A percentile compares a stretch with the other conserved stretches of the same genome.
phyloP scores from a whole-genome alignment of 169 alveolate species.

The Plasmodium gallinaceum region DNA sequence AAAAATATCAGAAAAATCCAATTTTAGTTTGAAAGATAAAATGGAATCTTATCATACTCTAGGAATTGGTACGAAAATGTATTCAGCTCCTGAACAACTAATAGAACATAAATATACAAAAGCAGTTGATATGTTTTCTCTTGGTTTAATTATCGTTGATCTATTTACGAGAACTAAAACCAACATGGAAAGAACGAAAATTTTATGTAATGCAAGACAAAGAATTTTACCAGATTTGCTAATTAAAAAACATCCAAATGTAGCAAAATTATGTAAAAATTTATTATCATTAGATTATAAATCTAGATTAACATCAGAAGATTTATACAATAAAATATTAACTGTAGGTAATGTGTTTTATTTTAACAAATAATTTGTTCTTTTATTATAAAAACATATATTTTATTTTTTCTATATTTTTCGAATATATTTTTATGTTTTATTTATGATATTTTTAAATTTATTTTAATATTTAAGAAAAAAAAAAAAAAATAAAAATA shows the following conservation, averaged over 20 bases:
- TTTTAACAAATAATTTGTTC: too few relatives aligned
- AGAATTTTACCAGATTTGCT: slow-evolving; percentile 75
- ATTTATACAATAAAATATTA: slow-evolving; percentile 29
- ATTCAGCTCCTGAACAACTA: slow-evolving; percentile 84
- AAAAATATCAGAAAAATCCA: neutral
- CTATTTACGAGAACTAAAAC: slow-evolving; percentile 77
- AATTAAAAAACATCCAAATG: slow-evolving; percentile 71
- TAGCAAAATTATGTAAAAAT: slow-evolving; percentile 63
- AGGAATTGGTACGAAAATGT: slow-evolving; percentile 80
- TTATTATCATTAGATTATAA: slow-evolving; percentile 49
- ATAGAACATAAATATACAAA: slow-evolving; percentile 69
- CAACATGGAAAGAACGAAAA: slow-evolving; percentile 78
- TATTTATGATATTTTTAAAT: too few relatives aligned
- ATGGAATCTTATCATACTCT: slow-evolving; percentile 51
- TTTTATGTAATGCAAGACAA: slow-evolving; percentile 76
- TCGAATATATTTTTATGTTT: too few relatives aligned
- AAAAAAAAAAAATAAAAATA: neutral
- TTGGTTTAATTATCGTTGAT: slow-evolving; percentile 78
- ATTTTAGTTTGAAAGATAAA: neutral
- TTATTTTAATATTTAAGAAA: too few relatives aligned
- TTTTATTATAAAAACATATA: too few relatives aligned
- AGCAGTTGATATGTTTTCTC: slow-evolving; percentile 81
- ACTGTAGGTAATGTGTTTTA: slow-evolving; percentile 25
- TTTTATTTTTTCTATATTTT: too few relatives aligned
- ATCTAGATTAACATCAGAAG: slow-evolving; percentile 38